phyloP scores from a whole-genome alignment of 306 rosid genomes.

The Vigna trinervia region DNA sequence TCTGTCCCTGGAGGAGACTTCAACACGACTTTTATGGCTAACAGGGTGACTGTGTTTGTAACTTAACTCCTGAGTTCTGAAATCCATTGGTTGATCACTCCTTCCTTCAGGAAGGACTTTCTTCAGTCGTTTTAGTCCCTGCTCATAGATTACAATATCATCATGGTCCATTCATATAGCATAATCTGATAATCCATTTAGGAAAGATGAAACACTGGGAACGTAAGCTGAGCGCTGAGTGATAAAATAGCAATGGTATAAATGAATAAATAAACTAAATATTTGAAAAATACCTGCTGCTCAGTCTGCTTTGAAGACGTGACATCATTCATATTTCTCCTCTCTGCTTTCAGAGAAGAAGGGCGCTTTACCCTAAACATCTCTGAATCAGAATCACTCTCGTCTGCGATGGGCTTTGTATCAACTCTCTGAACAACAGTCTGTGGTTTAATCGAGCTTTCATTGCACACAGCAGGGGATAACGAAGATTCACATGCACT shows the following conservation, averaged over 20 bases:
- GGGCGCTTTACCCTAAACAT: constrained; percentile 95
- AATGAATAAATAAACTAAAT: constrained; percentile 19
- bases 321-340: constrained; percentile 53
- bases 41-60: constrained; percentile 49
- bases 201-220: constrained; percentile 8
- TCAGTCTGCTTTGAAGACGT: constrained; percentile 54
- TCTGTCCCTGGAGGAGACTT: constrained; percentile 54
- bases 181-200: constrained; percentile 14
- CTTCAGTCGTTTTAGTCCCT: constrained; percentile 85
- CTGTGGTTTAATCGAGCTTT: constrained; percentile 49
- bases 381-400: constrained; percentile 83
- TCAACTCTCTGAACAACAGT: constrained; percentile 47
- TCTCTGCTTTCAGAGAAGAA: constrained; percentile 75
- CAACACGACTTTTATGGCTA: constrained; percentile 53
- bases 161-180: neutral
- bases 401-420: constrained; percentile 54
- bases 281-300: constrained; percentile 66
- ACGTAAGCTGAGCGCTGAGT: neutral
- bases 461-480: constrained; percentile 53
- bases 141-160: constrained; percentile 38
- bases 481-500: constrained; percentile 55
- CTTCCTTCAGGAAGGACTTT: constrained; percentile 69
- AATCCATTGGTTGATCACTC: constrained; percentile 49
- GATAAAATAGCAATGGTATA: constrained; percentile 26
- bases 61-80: constrained; percentile 61